Percentiles rank a stretch among this genome's conserved stretches.
phyloP scores from a whole-genome alignment of 148 eudicot genomes.

The Polygonum aviculare region DNA sequence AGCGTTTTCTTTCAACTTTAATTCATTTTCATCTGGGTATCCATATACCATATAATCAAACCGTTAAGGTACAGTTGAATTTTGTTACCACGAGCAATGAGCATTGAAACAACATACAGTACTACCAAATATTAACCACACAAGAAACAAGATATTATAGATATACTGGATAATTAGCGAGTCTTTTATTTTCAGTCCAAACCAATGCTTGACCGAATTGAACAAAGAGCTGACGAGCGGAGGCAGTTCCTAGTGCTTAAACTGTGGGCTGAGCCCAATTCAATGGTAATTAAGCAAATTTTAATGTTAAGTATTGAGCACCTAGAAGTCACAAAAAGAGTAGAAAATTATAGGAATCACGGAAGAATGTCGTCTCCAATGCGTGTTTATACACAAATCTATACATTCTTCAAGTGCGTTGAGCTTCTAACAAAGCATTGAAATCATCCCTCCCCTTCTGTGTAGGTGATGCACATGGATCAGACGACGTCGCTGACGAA shows the following conservation, averaged over 20 bases:
- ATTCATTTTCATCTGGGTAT: too few species aligned
- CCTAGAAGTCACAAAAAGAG: neutral
- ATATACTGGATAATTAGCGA: neutral
- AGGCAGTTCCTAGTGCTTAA: neutral
- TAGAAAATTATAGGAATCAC: neutral
- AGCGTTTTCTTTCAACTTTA: too few species aligned
- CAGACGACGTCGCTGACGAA: conserved; percentile 23
- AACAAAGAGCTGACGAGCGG: neutral
- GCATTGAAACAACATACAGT: neutral
- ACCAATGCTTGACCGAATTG: neutral
- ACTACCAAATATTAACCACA: neutral
- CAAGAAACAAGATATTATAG: neutral
- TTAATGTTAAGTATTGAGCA: neutral
- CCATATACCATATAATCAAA: too few species aligned
- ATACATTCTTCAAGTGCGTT: conserved; percentile 17
- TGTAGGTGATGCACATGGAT: conserved; percentile 31
- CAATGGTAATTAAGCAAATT: neutral
- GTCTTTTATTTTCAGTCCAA: too few species aligned
- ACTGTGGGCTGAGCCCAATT: neutral
- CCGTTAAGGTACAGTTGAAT: too few species aligned
- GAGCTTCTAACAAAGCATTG: conserved; percentile 58
- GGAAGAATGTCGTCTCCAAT: neutral
- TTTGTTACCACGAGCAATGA: too few species aligned
- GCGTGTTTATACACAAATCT: neutral
- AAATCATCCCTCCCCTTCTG: conserved; percentile 44